phyloP scores from a whole-genome alignment of 1,284 basidiomycete genomes.

The Sutorius eximius region DNA sequence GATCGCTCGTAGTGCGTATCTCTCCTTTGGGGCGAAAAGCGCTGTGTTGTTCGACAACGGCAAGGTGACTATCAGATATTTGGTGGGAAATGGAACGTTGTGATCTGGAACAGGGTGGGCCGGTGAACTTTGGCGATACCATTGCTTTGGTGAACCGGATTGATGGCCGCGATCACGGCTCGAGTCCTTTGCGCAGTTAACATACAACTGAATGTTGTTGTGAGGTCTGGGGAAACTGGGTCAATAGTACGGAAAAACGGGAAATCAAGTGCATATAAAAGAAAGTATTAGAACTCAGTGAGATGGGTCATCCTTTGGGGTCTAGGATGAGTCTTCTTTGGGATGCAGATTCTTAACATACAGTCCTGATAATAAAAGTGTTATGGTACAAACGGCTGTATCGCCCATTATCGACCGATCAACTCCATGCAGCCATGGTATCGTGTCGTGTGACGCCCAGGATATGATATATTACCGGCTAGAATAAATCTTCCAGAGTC shows the following conservation, averaged over 20 bases:
- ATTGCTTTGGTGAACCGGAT: background rate
- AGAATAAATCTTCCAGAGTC: constrained; percentile 73
- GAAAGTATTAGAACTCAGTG: background rate
- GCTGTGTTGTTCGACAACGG: background rate
- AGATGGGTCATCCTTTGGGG: background rate
- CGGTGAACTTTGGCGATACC: background rate
- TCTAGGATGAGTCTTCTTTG: constrained; percentile 9
- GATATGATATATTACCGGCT: constrained; percentile 23
- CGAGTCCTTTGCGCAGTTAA: background rate
- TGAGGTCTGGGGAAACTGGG: background rate
- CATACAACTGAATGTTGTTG: background rate
- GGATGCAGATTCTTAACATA: constrained; percentile 18
- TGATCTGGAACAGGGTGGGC: background rate
- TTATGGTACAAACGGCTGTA: constrained; percentile 23
- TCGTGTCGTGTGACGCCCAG: constrained; percentile 11
- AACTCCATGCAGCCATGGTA: constrained; percentile 19
- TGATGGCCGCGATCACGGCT: no score
- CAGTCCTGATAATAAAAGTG: constrained; percentile 19
- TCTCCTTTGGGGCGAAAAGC: background rate
- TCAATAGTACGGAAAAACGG: background rate
- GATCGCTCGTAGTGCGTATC: background rate
- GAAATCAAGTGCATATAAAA: background rate
- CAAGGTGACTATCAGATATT: background rate
- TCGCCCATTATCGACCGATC: constrained; percentile 8
- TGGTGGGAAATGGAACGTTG: background rate